Conservation (phyloP, 1,139 yeast species). For the Yamadazyma kanchanaburiensis region DNA sequence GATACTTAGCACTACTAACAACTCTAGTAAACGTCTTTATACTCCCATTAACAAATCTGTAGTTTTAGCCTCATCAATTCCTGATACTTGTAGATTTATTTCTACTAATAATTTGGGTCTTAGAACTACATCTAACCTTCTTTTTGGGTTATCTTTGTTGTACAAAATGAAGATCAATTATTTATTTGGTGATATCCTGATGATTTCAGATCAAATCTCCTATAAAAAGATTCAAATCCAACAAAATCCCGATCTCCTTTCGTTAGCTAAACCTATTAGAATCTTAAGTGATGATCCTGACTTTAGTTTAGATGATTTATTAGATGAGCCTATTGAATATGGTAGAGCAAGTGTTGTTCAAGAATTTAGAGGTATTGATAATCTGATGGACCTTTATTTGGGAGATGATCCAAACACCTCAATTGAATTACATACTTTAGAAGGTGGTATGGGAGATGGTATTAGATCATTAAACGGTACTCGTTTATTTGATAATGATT, state of each 20-base stretch:
- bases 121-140: constrained; percentile 38
- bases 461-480: too few species aligned
- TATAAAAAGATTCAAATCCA: too few species aligned
- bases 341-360: too few species aligned
- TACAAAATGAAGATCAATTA: constrained; percentile 50
- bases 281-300: constrained; percentile 6
- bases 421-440: too few species aligned
- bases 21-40: too few species aligned
- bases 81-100: constrained; percentile 40
- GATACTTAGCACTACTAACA: too few species aligned
- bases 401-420: too few species aligned
- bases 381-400: too few species aligned
- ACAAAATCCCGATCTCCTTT: background rate
- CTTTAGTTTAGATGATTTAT: constrained; percentile 8
- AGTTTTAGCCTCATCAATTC: constrained; percentile 43
- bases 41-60: constrained; percentile 21
- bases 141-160: constrained; percentile 56
- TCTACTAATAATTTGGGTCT: constrained; percentile 16
- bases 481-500: too few species aligned
- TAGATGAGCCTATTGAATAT: too few species aligned
- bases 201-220: background rate
- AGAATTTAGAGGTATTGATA: too few species aligned
- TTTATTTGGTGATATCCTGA: constrained; percentile 31
- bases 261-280: constrained; percentile 6
- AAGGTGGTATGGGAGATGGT: too few species aligned